Conservation (phyloP, 208 protist species). For the Histomonas meleagridis region DNA sequence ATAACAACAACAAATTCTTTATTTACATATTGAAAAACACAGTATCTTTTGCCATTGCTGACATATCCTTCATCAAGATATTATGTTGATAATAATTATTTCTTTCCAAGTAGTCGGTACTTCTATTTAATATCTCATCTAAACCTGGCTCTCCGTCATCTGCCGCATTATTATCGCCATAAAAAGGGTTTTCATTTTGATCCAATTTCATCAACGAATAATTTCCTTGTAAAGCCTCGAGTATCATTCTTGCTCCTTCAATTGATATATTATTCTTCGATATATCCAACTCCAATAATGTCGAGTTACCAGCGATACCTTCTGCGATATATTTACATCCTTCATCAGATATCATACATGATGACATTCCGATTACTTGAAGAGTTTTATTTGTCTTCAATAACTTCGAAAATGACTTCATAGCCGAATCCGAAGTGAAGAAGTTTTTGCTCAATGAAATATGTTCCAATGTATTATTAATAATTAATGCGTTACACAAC, state of each 20-base stretch:
- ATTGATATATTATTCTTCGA: not conserved
- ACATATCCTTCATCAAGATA: not conserved
- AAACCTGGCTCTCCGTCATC: too few species aligned
- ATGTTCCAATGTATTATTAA: not conserved
- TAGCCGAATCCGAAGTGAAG: not conserved
- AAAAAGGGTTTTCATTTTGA: not conserved
- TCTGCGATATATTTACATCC: not conserved
- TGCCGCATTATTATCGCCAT: not conserved
- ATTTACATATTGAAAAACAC: too few species aligned
- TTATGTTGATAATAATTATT: slow-evolving; percentile 31
- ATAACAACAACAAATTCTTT: too few species aligned
- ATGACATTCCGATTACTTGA: not conserved
- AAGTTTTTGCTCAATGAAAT: not conserved
- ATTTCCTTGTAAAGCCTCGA: not conserved
- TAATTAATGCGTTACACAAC: not conserved
- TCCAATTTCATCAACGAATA: not conserved
- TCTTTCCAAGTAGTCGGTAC: not conserved
- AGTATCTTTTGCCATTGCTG: not conserved
- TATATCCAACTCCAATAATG: not conserved
- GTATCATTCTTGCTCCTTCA: not conserved
- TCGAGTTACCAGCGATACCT: not conserved
- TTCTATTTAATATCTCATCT: not conserved
- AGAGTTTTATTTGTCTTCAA: not conserved
- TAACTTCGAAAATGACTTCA: not conserved
- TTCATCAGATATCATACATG: not conserved